Evolutionary conservation across 2,329 filamentous ascomycete species (phyloP), one percentile per base, ranked within the genome.

Genomic region (Colletotrichum shisoi): DNA sequence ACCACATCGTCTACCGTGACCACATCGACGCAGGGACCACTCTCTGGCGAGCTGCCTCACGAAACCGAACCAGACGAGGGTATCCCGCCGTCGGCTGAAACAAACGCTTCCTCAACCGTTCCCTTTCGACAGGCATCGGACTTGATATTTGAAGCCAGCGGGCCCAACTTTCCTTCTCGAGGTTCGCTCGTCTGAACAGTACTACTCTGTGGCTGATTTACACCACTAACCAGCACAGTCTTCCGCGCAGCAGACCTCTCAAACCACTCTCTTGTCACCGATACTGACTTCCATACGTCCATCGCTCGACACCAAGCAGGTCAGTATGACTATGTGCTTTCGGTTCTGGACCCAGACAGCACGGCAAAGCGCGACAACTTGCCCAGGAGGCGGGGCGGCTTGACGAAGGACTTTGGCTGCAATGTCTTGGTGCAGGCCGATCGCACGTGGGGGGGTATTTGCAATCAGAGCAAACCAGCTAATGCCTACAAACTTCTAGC

Each of bases 261-360:
- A 37, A 31, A 57, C 39, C 58, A 59, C 34, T 24, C 15, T 19
- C 17, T 53, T n/a, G 13, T 37, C 31, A 44, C 12, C 48, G 24
- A 61, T 49, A 31, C 24, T 21, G 2, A 19, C 15, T 45, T 67
- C 27, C 40, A 45, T 31, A 21, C 31, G 42, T 52, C 62, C 21
- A 74, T 82, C 56, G 72, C 75, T 57, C 79, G 76, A 69, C 82
- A 84, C 73, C 74, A 79, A 69, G 77, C 79, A 76, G 81, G 81
- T 79, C 77, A 83, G 74, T 85, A 82, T 72, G 81, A 85, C 71
- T 85, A 80, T 78, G 73, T 85, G 62, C 73, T 85, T 44, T 79
- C 79, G 27, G 76, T 80, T 68, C 76, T 79, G 52, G 71, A 70
- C 63, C 70, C 75, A 72, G 64, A 69, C 39, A 70, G 57, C 37